Conservation (phyloP, 2,329 filamentous ascomycete species). For the Polychaeton citri region DNA sequence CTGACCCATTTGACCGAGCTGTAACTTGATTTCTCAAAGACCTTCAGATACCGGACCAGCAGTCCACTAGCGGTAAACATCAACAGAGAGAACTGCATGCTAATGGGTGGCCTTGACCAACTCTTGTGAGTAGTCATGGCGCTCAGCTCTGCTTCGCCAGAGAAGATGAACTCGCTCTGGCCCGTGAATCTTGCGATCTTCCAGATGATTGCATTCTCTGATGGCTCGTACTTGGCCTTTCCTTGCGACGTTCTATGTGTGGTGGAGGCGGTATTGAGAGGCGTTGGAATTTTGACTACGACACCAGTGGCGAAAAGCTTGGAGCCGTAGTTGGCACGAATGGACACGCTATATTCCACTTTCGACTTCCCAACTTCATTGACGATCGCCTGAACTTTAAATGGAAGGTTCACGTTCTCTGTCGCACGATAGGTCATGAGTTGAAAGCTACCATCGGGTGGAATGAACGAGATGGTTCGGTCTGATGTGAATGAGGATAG, state of each 20-base stretch:
- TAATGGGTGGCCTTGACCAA: slow-evolving; percentile 88
- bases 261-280: slow-evolving; percentile 89
- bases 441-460: slow-evolving; percentile 95
- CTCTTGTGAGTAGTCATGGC: slow-evolving; percentile 98
- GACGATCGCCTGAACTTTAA: slow-evolving; percentile 97
- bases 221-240: slow-evolving; percentile 96
- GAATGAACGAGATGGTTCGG: slow-evolving; percentile 91
- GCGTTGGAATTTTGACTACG: slow-evolving; percentile 83
- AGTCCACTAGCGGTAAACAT: slow-evolving; percentile 97
- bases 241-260: slow-evolving; percentile 88
- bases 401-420: slow-evolving; percentile 95
- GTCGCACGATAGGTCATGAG: slow-evolving; percentile 97
- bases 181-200: slow-evolving; percentile 97
- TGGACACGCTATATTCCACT: slow-evolving; percentile 95
- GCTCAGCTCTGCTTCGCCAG: slow-evolving; percentile 81
- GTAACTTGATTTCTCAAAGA: slow-evolving; percentile 99
- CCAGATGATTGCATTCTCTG: slow-evolving; percentile 97
- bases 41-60: slow-evolving; percentile 87
- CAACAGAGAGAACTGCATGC: slow-evolving; percentile 78
- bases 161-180: slow-evolving; percentile 92
- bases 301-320: slow-evolving; percentile 98
- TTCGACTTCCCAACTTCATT: slow-evolving; percentile 95
- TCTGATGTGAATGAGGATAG: slow-evolving; percentile 93
- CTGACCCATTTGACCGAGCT: slow-evolving; percentile 98
- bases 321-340: slow-evolving; percentile 89